phyloP scores from a whole-genome alignment of 352 stramenopile genomes.

The Phytophthora meadii region DNA sequence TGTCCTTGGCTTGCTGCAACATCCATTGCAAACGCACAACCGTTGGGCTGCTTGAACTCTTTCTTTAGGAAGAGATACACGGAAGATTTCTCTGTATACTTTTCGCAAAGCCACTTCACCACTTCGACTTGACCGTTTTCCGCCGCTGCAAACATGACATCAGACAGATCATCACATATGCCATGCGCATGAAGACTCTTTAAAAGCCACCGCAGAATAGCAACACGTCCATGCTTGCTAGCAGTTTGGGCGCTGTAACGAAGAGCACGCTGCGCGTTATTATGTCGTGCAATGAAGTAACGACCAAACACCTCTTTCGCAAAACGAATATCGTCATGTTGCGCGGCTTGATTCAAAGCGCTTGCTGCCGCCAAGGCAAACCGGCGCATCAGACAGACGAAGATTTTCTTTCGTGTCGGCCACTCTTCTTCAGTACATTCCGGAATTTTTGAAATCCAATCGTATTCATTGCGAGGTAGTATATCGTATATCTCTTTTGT shows the following conservation, averaged over 20 bases:
- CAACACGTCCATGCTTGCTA: neutral
- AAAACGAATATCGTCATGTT: neutral
- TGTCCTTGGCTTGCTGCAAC: neutral
- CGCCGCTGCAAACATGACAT: neutral
- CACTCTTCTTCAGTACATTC: neutral
- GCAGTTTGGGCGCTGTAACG: neutral
- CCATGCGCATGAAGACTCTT: neutral
- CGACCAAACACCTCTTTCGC: neutral
- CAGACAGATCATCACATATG: neutral
- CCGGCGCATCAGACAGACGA: neutral
- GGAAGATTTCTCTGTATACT: neutral
- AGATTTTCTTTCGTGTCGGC: neutral
- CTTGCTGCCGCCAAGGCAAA: neutral
- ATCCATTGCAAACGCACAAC: neutral
- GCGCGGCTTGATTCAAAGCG: neutral
- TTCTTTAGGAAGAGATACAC: neutral
- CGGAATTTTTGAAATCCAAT: no score
- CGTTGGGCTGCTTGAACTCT: neutral
- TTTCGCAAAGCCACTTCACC: neutral
- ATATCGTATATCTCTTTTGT: no score
- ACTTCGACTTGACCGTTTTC: neutral
- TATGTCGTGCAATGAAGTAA: neutral
- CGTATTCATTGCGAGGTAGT: no score
- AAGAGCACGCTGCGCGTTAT: neutral
- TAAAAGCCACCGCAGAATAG: neutral